phyloP scores from a whole-genome alignment of 2,329 filamentous ascomycete genomes.

The Apiospora hydei region DNA sequence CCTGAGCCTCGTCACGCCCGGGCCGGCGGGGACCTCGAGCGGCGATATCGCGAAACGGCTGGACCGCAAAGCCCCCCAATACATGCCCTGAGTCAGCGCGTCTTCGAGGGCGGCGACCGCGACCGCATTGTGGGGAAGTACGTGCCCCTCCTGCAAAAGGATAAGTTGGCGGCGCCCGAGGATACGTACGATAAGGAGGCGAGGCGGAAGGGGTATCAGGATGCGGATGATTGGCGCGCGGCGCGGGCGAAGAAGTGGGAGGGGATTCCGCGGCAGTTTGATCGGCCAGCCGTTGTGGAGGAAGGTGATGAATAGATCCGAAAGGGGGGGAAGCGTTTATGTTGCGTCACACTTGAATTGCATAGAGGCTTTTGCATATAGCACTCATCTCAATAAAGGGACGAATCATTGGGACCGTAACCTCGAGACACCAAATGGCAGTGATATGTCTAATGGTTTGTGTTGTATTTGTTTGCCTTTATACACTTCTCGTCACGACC shows the following conservation, averaged over 20 bases:
- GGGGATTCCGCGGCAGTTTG: constrained; percentile 20
- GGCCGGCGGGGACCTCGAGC: constrained; percentile 36
- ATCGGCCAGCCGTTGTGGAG: constrained; percentile 28
- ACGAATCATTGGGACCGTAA: background rate
- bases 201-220: constrained; percentile 64
- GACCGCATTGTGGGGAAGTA: constrained; percentile 62
- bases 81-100: constrained; percentile 40
- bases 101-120: constrained; percentile 64
- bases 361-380: background rate
- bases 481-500: background rate
- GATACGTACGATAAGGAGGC: constrained; percentile 69
- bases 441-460: background rate
- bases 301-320: constrained; percentile 40
- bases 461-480: too few relatives aligned
- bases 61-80: constrained; percentile 29
- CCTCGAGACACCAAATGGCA: background rate
- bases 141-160: constrained; percentile 60
- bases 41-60: constrained; percentile 33
- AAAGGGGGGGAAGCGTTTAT: background rate
- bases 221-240: constrained; percentile 53
- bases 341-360: background rate
- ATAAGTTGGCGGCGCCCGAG: constrained; percentile 55
- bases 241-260: constrained; percentile 34
- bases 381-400: background rate
- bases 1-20: constrained; percentile 64